Base-by-base conservation (phyloP, 495 filamentous ascomycete species). In the Penicillium odoratum region DNA sequence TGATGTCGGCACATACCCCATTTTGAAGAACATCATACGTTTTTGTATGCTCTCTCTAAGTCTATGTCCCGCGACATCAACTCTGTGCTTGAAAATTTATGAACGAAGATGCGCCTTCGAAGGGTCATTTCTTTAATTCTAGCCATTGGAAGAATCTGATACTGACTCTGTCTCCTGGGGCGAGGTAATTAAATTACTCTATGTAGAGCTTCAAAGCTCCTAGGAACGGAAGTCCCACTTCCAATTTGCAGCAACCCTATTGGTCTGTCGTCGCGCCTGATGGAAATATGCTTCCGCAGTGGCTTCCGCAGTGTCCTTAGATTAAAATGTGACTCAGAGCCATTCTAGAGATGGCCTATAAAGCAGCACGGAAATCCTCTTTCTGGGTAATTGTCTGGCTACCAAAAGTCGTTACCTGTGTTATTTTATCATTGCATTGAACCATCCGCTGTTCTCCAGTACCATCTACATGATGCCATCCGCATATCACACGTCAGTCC, bases 401-500 rank as follows among this genome's bases (percentile, higher is more conserved):
- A 33, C 42, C 38, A 33, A 33, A 33, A 33, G 30, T 5, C 8
- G 8, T 33, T 33, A 7, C 30, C 30, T 33, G 8, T 9, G 6
- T 33, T 33, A 33, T 33, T 33, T 7, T 33, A 7, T 33, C 30
- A 21, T 21, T 21, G 21, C 30, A 6, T 33, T 33, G 30, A 33
- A 33, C 30, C 30, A 33, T 21, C 21, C 30, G 1, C 30, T 33
- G 8, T 33, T 51, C 49, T 52, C n/a, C 3, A 54, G 44, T 46
- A 46, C 51, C 44, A n/a, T 44, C 9, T 40, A 54, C 28, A 54
- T 54, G 44, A 54, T 54, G 42, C 40, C 26, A 26, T 28, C 44
- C 44, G 28, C n/a, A 54, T 54, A 45, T 54, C 42, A 46, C 42
- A 46, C 31, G 29, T 54, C 44, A 45, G 51, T 54, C 43, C 43